Evolutionary conservation across 1,139 yeast species (phyloP), one percentile per base, ranked within the genome.

Genomic region (Hemisphaericaspora lyxosophila): DNA sequence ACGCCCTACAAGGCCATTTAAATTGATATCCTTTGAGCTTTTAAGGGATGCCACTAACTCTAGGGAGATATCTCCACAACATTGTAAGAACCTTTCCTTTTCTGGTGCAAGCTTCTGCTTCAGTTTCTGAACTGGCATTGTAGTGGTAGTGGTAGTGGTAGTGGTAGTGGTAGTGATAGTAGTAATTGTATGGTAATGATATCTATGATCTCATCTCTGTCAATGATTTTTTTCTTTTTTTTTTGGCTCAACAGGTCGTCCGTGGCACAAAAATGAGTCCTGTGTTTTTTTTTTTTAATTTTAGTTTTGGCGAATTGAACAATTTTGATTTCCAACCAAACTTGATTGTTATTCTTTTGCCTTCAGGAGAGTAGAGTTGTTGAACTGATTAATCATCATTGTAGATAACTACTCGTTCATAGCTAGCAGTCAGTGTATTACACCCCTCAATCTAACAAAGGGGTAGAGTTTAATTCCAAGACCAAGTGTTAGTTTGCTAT

Each of bases 41-140:
- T 81, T 81, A 29, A 89, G 70, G 7, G 95, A 83, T 15, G 84
- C 79, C 23, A 92, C 95, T 36, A 92, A 73, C 59, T 90, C 97
- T 35, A 86, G 67, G 1, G 97, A 86, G 37, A 92, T 86, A 54
- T 90, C 98, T 12, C 95, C 86, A 62, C 97, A 89, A 58, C 96
- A 87, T 58, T 86, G 92, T 34, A 92, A 65, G 55, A 92, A 92
- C 44, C 97, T 73, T 66, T 92, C 98, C 64, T 86, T 89, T 59
- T 90, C 97, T 1, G 92, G 89, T 9, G 86, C 83, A 34, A 78
- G 65, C 52, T 82, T 82, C 47, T 74, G 82, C 39, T 57, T 57
- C 22, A 48, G 50, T 38, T 54, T 48, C 40, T 50, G 60, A 16
- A 55, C 66, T 16, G 70, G 70, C 72, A 67, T 67, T 22, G 15